These are phyloP conservation scores for Ceratocystis cacaofunesta DNA, from an alignment of 2,329 filamentous ascomycete genomes.

Conservation along the genomic window DNA sequence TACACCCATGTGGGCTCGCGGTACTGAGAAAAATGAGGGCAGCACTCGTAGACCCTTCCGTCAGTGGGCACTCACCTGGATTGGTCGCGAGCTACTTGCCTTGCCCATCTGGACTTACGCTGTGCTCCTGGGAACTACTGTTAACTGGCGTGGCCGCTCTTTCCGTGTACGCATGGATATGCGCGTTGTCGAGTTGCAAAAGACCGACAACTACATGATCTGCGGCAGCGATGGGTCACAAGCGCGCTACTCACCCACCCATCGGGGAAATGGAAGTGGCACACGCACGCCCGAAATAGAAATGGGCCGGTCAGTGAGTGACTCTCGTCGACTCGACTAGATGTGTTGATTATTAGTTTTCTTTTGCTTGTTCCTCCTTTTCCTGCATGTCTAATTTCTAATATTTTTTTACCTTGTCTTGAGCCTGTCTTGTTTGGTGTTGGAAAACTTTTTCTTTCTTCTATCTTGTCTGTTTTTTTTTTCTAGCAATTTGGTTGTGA, in stretches of 20 bases:
- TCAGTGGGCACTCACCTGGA: conserved; percentile 69
- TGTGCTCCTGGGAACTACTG: conserved; percentile 71
- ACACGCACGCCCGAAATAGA: conserved; percentile 17
- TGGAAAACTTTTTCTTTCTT: not conserved
- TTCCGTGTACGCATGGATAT: conserved; percentile 78
- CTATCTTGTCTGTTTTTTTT: not conserved
- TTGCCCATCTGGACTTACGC: conserved; percentile 85
- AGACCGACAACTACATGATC: not conserved
- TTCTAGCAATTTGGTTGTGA: not conserved
- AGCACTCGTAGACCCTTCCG: conserved; percentile 40
- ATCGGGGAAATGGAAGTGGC: conserved; percentile 8
- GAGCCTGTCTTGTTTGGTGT: not conserved
- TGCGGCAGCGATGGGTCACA: not conserved
- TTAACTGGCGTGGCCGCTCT: conserved; percentile 70
- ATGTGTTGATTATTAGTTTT: not conserved
- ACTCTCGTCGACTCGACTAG: conserved; percentile 15
- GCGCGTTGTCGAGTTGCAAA: conserved; percentile 44
- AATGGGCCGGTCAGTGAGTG: conserved; percentile 14
- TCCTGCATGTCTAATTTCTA: not conserved
- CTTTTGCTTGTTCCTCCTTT: not conserved
- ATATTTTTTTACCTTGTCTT: not conserved
- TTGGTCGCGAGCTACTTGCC: conserved; percentile 68
- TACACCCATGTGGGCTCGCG: conserved; percentile 59
- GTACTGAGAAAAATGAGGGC: conserved; percentile 26
- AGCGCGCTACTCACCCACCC: not conserved